Base-by-base conservation (phyloP, 257 asterid genomes). In the Solanum infundibuliforme region DNA sequence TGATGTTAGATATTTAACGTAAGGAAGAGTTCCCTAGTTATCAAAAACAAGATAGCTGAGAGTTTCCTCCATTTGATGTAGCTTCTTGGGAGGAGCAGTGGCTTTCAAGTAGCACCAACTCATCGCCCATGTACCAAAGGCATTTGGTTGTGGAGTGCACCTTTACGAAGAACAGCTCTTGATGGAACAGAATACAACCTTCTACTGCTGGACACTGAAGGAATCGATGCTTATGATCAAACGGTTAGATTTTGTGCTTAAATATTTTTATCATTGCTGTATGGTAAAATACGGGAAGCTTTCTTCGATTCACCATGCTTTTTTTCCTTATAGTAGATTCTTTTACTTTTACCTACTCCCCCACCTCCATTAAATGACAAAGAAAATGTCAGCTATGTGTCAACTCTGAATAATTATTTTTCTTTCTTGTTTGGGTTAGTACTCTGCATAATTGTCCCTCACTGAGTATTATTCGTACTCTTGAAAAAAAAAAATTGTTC, bases 1-100 rank as follows among this genome's bases (percentile, higher is more conserved):
- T 82, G 31, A 48, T 82, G 86, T 29, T 82, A 46, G 66, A 79
- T 79, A 48, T 82, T 82, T 48, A 52, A 21, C 5, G 9, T 48
- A 16, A 8, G 38, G 39, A 48, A 81, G 86, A 82, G 86, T 36
- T 48, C 20, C 43, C 71, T 29, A 48, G 29, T 52, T 46, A 82
- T 82, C 8, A 46, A 81, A 48, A 81, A 29, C n/a, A 71, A 18
- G 58, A 39, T 73, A 13, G 34, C 71, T 52, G 71, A 23, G 79
- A 32, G 75, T 84, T 88, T 23, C 71, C 38, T 90, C 55, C 82
- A 36, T 88, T 62, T 87, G 38, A 88, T 88, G 68, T 89, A 97
- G 99, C 99, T 97, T 90, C 99, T 97, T 91, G 99, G 99, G 85
- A 96, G 98, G 93, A 95, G 99, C 90, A 96, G 98, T 87, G 99